Conservation (phyloP, 2,329 filamentous ascomycete genomes). For the Anthostomella pinea region DNA sequence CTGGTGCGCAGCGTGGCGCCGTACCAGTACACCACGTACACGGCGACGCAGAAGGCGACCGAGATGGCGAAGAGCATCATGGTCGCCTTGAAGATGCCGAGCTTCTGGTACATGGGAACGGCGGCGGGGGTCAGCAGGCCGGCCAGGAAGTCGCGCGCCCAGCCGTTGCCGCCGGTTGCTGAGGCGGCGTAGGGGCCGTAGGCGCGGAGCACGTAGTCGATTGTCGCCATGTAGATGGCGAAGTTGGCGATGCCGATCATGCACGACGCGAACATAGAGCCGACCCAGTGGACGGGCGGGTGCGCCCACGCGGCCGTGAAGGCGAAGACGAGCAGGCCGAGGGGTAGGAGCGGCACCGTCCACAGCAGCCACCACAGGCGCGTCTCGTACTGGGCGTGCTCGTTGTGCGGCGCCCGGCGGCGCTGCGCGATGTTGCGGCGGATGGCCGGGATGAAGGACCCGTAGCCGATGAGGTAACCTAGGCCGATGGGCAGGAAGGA, state of each 20-base stretch:
- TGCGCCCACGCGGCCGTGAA: constrained; percentile 58
- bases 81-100: constrained; percentile 48
- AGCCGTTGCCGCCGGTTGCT: constrained; percentile 73
- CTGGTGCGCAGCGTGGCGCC: constrained; percentile 57
- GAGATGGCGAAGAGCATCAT: constrained; percentile 64
- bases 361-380: constrained; percentile 65
- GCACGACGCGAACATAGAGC: constrained; percentile 60
- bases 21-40: constrained; percentile 66
- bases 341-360: constrained; percentile 56
- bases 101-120: constrained; percentile 61
- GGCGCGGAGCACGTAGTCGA: constrained; percentile 74
- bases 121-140: constrained; percentile 69
- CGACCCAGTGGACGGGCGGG: constrained; percentile 65
- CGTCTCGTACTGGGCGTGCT: constrained; percentile 65
- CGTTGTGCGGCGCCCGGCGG: constrained; percentile 47
- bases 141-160: constrained; percentile 69
- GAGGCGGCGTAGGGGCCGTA: constrained; percentile 73
- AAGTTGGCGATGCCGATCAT: constrained; percentile 74
- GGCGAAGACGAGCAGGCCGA: constrained; percentile 69
- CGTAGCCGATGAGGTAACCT: constrained; percentile 63
- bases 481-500: constrained; percentile 64
- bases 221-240: constrained; percentile 71
- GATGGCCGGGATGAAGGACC: constrained; percentile 57
- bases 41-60: constrained; percentile 57
- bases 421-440: constrained; percentile 51